Percentiles rank a stretch among this genome's conserved stretches.
Evolutionary conservation across 208 protist genomes (phyloP).

Genomic region (Trypanosoma grayi): DNA sequence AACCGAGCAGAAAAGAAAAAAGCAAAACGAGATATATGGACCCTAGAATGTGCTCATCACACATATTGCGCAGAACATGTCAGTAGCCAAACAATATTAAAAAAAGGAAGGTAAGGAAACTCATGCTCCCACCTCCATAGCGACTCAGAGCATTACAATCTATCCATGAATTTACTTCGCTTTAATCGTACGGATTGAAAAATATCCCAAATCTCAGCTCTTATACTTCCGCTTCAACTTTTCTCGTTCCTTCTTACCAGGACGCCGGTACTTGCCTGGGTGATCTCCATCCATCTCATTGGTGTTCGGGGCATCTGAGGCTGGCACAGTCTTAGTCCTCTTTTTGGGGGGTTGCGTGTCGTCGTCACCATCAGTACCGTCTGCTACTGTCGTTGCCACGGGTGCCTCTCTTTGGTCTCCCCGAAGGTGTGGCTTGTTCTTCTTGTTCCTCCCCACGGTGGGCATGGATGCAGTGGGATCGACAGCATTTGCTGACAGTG

Average conservation of each 20-base stretch:
- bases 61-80: too few species aligned
- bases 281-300: neutral
- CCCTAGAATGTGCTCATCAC: too few species aligned
- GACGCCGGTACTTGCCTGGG: constrained; percentile 21
- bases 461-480: neutral
- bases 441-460: constrained; percentile 23
- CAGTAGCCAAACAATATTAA: too few species aligned
- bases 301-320: neutral
- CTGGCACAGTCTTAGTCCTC: constrained; percentile 2
- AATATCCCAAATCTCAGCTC: neutral
- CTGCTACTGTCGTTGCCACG: neutral
- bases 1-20: constrained; percentile 1
- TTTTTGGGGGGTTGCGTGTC: neutral
- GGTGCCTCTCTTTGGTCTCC: too few species aligned
- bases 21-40: neutral
- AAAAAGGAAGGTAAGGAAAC: neutral
- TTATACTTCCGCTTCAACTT: neutral
- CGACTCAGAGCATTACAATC: too few species aligned
- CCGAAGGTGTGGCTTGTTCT: constrained; percentile 6
- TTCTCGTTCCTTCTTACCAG: constrained; percentile 56
- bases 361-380: neutral
- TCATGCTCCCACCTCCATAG: too few species aligned
- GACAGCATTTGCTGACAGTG: neutral
- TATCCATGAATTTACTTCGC: too few species aligned
- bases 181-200: too few species aligned